These are phyloP conservation scores for Rhododendron williamsianum DNA, from an alignment of 148 eudicot species.

Conservation along the genomic window DNA sequence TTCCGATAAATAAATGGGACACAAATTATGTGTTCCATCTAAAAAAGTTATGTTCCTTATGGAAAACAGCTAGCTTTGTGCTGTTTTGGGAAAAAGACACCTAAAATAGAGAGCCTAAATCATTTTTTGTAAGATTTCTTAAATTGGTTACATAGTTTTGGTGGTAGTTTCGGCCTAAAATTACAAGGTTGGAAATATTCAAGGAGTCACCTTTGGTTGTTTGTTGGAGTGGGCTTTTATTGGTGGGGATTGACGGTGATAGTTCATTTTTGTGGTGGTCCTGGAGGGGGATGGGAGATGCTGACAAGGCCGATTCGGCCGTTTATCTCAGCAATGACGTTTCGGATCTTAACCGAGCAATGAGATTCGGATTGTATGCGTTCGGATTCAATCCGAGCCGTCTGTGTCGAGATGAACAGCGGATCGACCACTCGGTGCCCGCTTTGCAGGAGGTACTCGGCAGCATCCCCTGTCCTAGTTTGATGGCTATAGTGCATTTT, in stretches of 20 bases:
- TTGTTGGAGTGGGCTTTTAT: background rate
- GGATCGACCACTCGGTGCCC: too few relatives aligned
- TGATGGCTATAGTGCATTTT: background rate
- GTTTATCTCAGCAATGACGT: too few relatives aligned
- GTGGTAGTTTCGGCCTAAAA: background rate
- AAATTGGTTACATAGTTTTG: background rate
- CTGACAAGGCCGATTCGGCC: too few relatives aligned
- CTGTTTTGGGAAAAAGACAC: background rate
- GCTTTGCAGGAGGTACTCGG: too few relatives aligned
- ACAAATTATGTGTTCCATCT: too few relatives aligned
- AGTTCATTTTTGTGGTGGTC: conserved; percentile 2
- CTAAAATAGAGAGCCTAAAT: background rate
- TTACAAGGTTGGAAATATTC: background rate
- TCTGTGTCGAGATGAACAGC: too few relatives aligned
- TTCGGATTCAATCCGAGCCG: too few relatives aligned
- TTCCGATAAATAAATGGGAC: background rate
- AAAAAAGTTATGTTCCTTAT: background rate
- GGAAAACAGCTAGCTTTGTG: background rate
- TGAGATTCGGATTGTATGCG: too few relatives aligned
- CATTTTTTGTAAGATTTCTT: background rate
- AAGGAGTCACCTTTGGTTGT: background rate
- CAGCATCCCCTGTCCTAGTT: background rate
- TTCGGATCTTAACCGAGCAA: too few relatives aligned
- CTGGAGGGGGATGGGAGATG: background rate
- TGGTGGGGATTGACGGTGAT: conserved; percentile 16